These are phyloP conservation scores for Biscogniauxia mediterranea DNA, from an alignment of 2,329 filamentous ascomycete genomes.

Conservation along the genomic window DNA sequence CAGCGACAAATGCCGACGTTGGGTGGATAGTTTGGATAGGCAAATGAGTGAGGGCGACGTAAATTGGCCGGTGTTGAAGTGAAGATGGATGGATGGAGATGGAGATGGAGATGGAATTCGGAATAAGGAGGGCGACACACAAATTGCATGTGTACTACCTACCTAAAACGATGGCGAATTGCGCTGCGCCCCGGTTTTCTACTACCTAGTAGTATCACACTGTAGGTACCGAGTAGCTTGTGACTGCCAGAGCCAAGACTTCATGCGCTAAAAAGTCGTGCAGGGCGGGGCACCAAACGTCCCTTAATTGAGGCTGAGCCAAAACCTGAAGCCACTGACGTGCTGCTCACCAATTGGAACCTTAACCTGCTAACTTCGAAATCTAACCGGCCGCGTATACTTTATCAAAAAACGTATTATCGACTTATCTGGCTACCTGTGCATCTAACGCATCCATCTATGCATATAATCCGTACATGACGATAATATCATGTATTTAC, in stretches of 20 bases:
- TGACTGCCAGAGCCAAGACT: background rate
- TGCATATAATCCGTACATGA: too few species aligned
- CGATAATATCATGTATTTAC: too few species aligned
- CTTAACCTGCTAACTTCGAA: background rate
- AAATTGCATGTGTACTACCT: background rate
- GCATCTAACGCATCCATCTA: too few species aligned
- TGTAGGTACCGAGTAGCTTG: too few species aligned
- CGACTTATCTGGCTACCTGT: too few species aligned
- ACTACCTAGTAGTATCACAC: too few species aligned
- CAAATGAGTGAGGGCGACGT: background rate
- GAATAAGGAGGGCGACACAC: background rate
- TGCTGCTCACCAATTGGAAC: background rate
- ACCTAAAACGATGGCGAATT: background rate
- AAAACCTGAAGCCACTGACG: background rate
- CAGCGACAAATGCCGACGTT: background rate
- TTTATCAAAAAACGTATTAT: too few species aligned
- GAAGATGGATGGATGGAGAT: background rate
- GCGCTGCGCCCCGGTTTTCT: background rate
- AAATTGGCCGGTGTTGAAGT: background rate
- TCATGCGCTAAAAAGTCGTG: too few species aligned
- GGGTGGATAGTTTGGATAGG: background rate
- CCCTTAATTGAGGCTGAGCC: background rate
- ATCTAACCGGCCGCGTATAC: background rate
- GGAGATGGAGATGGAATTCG: background rate
- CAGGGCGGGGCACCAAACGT: background rate